Evolutionary conservation across 768 basidiomycete genomes (phyloP), one percentile per base, ranked within the genome.

Genomic region (Boletus speciosus): DNA sequence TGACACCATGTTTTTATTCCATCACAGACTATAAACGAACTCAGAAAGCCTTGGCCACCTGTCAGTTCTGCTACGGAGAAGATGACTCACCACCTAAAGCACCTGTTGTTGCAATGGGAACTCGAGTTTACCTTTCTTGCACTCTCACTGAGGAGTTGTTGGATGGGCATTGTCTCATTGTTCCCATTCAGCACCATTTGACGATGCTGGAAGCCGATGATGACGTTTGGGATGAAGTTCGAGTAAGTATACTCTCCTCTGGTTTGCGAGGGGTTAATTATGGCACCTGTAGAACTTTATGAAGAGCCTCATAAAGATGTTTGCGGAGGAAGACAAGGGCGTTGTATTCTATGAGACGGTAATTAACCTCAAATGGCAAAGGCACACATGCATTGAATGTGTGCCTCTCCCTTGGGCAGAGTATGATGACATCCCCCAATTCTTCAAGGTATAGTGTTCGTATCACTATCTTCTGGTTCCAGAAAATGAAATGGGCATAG

Each of bases 271-370:
- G 37, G 23, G 35, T 48, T 66, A 27, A 59, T 39, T 31, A 43
- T 16, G 23, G 23, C 12, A 15, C 44, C 11, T 16, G 35, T 45
- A 86, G 84, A 85, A 85, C 57, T 86, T 85, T 55, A 85, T 86
- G 84, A 99, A 99, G 74, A 94, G 92, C 57, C 76, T 99, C 16
- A 98, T 98, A 85, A 82, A 82, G 55, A 97, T 97, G 95, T 93
- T 85, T 62, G 85, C 91, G 0, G 87, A 92, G 63, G 85, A 95
- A 56, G 90, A 97, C 69, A 88, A 93, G 66, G 97, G 97, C 0
- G 91, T 95, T 11, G 71, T 98, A 9, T 99, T 99, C 74, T 97
- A 88, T 68, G 97, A 98, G 70, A 98, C 96, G 6, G 89, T 97
- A 49, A 76, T 94, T 44, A 85, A 76, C 23, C 78, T 98, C 63